Evolutionary conservation across 2,329 filamentous ascomycete genomes (phyloP).

Genomic region (Penicillium sp.): DNA sequence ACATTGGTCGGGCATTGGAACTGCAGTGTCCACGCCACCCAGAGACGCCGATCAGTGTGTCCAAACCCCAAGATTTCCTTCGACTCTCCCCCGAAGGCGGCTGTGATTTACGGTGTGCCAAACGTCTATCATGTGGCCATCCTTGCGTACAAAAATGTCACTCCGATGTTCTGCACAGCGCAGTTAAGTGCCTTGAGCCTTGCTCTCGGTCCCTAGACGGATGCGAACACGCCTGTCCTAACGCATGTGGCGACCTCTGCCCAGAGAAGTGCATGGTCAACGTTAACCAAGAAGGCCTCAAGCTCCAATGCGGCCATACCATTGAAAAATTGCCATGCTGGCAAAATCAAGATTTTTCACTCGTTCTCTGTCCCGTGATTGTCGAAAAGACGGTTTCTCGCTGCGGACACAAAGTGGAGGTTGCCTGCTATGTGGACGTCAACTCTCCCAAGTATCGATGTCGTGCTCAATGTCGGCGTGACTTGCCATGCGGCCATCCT

Average conservation of each 20-base stretch:
- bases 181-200: conserved; percentile 42
- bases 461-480: conserved; percentile 44
- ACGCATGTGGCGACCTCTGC: conserved; percentile 44
- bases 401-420: conserved; percentile 55
- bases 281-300: conserved; percentile 27
- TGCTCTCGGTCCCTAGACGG: conserved; percentile 37
- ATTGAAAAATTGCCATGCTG: conserved; percentile 34
- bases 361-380: conserved; percentile 49
- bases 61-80: conserved; percentile 58
- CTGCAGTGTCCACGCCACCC: conserved; percentile 63
- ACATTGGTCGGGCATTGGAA: conserved; percentile 53
- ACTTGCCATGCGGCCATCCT: conserved; percentile 58
- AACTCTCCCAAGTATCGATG: conserved; percentile 48
- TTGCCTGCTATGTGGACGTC: conserved; percentile 55
- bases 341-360: conserved; percentile 44
- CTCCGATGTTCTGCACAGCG: conserved; percentile 43
- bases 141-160: conserved; percentile 48
- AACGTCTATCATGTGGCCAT: conserved; percentile 48
- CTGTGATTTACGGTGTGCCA: conserved; percentile 53
- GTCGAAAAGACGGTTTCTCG: conserved; percentile 53
- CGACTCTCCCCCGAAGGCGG: conserved; percentile 61
- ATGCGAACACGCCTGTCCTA: conserved; percentile 46
- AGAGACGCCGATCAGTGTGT: conserved; percentile 51
- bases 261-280: conserved; percentile 32
- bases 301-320: conserved; percentile 34